Evolutionary conservation across 2,329 filamentous ascomycete species (phyloP).

Genomic region (Penicillium sumatraense): DNA sequence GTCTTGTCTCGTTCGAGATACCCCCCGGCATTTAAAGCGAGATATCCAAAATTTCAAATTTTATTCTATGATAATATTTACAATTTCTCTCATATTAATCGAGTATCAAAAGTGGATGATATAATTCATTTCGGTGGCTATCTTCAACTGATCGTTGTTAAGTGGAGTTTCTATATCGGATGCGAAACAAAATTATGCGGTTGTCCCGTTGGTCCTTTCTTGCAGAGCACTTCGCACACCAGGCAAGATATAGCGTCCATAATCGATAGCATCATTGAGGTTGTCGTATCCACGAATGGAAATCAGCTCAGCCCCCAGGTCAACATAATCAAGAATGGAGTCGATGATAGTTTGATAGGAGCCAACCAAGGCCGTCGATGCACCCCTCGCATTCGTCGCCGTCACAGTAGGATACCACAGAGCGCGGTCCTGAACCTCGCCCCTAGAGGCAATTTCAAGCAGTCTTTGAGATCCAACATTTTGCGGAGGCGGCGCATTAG

Average conservation of each 20-base stretch:
- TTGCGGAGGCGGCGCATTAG: conserved; percentile 51
- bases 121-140: no score
- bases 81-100: not conserved
- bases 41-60: not conserved
- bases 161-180: no score
- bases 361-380: conserved; percentile 63
- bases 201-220: conserved; percentile 5
- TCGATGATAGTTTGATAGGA: conserved; percentile 58
- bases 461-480: conserved; percentile 65
- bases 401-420: conserved; percentile 69
- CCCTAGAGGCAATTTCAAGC: conserved; percentile 58
- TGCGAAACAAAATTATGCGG: not conserved
- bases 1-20: not conserved
- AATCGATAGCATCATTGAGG: conserved; percentile 63
- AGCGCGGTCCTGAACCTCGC: conserved; percentile 63
- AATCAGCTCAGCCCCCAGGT: conserved; percentile 61
- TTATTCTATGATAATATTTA: not conserved
- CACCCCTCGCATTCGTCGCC: conserved; percentile 63
- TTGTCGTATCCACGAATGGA: conserved; percentile 67
- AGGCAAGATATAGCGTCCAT: conserved; percentile 61
- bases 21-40: not conserved
- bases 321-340: conserved; percentile 62
- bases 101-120: no score
- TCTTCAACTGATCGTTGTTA: not conserved
- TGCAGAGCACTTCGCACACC: conserved; percentile 44